Evolutionary conservation across 768 basidiomycete genomes (phyloP), one percentile per base, ranked within the genome.

Genomic region (Floccularia luteovirens): DNA sequence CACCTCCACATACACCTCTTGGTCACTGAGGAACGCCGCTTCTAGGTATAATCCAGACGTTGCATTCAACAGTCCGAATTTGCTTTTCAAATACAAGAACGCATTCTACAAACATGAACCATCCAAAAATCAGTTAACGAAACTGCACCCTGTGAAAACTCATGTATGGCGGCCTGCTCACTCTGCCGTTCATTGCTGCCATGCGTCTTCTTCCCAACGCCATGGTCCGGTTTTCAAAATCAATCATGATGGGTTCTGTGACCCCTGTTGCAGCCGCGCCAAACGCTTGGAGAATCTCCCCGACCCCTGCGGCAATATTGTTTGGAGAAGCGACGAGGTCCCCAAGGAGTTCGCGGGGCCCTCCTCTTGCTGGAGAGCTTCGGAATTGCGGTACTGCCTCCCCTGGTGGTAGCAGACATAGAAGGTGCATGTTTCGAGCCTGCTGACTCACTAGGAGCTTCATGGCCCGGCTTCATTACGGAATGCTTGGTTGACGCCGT

Each of bases 71-170:
- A 64, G 44, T 21, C 59, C 61, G 42, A 64, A 62, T 45, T 62
- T 61, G 49, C 57, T 58, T 46, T 60, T 62, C 49, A 64, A 43
- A 36, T 64, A 62, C 35, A 60, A 24, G 30, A 64, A 50, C 14
- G 61, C 61, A 38, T 60, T 58, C 62, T 64, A 24, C 16, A 20
- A 28, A 13, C 38, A 28, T 8, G 8, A 8, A 28, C 14, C 27
- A 28, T 8, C 27, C 14, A 14, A 8, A 28, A 8, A 8, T 28
- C 27, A 8, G 10, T n/a, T n/a, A 39, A 27, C 22, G 16, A 31
- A 32, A 16, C 22, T 5, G n/a, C 27, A 43, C n/a, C n/a, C n/a
- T n/a, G n/a, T n/a, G n/a, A n/a, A n/a, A n/a, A n/a, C n/a, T n/a
- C n/a, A n/a, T n/a, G n/a, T n/a, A n/a, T n/a, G n/a, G n/a, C n/a